phyloP scores from a whole-genome alignment of 2,329 filamentous ascomycete species.

The Nemania sp. region DNA sequence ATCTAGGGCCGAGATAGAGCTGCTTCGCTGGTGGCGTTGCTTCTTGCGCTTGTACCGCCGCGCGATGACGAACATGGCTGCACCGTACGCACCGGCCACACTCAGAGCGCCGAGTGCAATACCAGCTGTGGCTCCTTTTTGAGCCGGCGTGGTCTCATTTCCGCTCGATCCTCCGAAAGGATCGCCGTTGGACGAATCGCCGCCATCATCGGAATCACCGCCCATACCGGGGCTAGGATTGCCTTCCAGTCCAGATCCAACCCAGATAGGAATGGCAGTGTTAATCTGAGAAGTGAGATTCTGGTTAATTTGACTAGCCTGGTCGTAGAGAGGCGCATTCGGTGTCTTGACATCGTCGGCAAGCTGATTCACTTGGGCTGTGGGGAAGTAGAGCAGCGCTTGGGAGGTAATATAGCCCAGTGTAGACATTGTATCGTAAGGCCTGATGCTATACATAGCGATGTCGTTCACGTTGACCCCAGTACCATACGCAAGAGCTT shows the following conservation, averaged over 20 bases:
- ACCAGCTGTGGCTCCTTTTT: conserved; percentile 65
- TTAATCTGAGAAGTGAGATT: conserved; percentile 83
- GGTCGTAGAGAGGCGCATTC: conserved; percentile 74
- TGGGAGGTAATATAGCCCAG: conserved; percentile 82
- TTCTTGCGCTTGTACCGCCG: conserved; percentile 87
- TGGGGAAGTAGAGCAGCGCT: conserved; percentile 76
- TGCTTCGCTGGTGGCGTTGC: conserved; percentile 74
- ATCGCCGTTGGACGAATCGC: conserved; percentile 42
- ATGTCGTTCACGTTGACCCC: conserved; percentile 62
- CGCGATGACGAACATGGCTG: conserved; percentile 91
- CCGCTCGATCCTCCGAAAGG: conserved; percentile 46
- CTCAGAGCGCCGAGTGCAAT: conserved; percentile 78
- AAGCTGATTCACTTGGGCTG: conserved; percentile 68
- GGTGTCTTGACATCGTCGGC: conserved; percentile 71
- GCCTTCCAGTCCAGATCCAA: conserved; percentile 49
- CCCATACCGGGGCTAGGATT: conserved; percentile 44
- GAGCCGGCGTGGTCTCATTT: conserved; percentile 55
- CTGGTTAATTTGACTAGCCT: conserved; percentile 65
- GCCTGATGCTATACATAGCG: conserved; percentile 71
- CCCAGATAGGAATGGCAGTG: conserved; percentile 71
- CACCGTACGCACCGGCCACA: conserved; percentile 84
- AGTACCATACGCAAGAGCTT: conserved; percentile 66
- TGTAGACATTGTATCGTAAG: conserved; percentile 70
- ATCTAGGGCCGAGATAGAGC: conserved; percentile 66
- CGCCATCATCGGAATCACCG: conserved; percentile 44